phyloP scores from a whole-genome alignment of 371 early-diverging fungal genomes.

The Coemansia sp. region DNA sequence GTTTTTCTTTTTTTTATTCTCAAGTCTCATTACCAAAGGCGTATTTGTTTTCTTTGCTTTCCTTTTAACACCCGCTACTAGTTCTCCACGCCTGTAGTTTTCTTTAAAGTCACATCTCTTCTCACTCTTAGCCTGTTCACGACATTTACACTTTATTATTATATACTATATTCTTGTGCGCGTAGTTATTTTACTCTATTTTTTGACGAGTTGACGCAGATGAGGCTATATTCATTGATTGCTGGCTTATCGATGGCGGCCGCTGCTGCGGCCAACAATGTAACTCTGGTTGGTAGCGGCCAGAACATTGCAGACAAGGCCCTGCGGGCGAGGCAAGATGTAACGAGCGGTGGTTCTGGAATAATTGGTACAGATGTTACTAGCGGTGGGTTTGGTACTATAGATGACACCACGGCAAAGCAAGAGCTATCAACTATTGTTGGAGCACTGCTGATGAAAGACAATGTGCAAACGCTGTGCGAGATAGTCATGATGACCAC shows the following conservation, averaged over 20 bases:
- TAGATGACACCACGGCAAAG: neutral
- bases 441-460: conserved; percentile 10
- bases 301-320: neutral
- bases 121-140: too few relatives aligned
- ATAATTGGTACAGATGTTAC: too few relatives aligned
- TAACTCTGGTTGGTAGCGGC: conserved; percentile 4
- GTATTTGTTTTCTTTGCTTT: too few relatives aligned
- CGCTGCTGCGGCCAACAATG: neutral
- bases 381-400: neutral
- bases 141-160: neutral
- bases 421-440: neutral
- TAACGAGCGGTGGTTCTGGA: neutral
- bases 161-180: neutral
- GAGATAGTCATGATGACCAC: conserved; percentile 20
- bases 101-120: too few relatives aligned
- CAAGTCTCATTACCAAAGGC: too few relatives aligned
- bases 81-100: too few relatives aligned
- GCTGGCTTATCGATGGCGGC: conserved; percentile 12
- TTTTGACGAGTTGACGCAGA: neutral
- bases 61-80: too few relatives aligned
- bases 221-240: conserved; percentile 5
- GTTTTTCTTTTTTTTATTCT: too few relatives aligned
- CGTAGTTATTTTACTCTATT: neutral
- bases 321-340: neutral
- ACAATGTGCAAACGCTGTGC: conserved; percentile 16